Evolutionary conservation across 495 filamentous ascomycete genomes (phyloP), one percentile per base, ranked within the genome.

Genomic region (Pseudomonodictys pantanalensis): DNA sequence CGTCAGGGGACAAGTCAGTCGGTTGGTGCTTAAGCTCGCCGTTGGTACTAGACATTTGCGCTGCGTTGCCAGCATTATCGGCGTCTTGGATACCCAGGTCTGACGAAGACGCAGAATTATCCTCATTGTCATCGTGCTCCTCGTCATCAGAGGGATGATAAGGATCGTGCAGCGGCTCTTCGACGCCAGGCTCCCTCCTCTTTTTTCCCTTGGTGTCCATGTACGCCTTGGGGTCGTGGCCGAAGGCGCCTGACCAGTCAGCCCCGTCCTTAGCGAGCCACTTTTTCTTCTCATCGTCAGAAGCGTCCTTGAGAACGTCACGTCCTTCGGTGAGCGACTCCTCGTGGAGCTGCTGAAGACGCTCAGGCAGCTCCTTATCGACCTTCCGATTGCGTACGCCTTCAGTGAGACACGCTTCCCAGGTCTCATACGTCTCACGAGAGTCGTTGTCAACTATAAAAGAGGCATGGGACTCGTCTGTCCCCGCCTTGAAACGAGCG

Each of bases 231-330:
- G 84, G 82, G 55, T 86, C 85, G 17, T 85, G 72, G 6, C 83
- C 84, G 52, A 97, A 96, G 0, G 91, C 89, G n/a, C 88, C 89
- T 38, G 79, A 85, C 92, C 92, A 96, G 70, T 96, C 90, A 17
- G 83, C 83, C 3, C 92, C 92, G 51, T 88, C 83, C 65, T 85
- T 87, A 30, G 83, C 78, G 18, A 96, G 75, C 89, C 92, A 96
- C 60, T 80, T 85, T 54, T 83, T 69, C 62, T 83, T 86, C 60
- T 96, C 89, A 32, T 83, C 79, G 7, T 86, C 78, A 6, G 81
- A 73, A 1, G 87, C 86, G 29, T 80, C 73, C 48, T 86, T 85
- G 17, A 96, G 81, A 20, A 96, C 83, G 59, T 95, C 89, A 2
- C 91, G 81, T 17, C 86, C 88, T 50, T 90, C 77, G 1, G 83